These are phyloP conservation scores for Penicillium antarcticum DNA, from an alignment of 495 filamentous ascomycete genomes.

Conservation along the genomic window DNA sequence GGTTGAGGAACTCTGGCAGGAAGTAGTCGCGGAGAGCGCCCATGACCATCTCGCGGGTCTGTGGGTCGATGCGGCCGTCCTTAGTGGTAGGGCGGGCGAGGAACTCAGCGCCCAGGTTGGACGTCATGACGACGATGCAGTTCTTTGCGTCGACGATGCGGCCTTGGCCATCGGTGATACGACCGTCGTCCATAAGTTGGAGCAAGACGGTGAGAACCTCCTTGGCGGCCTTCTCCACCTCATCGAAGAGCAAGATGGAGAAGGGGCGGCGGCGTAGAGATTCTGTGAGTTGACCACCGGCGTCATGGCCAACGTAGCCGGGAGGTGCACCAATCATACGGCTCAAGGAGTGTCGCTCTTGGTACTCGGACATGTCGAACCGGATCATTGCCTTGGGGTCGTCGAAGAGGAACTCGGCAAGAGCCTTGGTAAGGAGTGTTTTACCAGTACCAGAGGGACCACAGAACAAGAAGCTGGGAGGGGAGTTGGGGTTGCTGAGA, in stretches of 20 bases:
- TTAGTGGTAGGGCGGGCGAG: constrained; percentile 72
- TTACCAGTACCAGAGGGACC: constrained; percentile 98
- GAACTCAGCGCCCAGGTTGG: constrained; percentile 91
- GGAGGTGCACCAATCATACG: constrained; percentile 98
- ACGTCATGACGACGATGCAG: constrained; percentile 99
- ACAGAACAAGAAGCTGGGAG: constrained; percentile 97
- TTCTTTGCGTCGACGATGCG: constrained; percentile 91
- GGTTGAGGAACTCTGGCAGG: constrained; percentile 96
- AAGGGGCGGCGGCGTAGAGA: constrained; percentile 89
- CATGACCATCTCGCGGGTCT: constrained; percentile 86
- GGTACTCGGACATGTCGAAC: constrained; percentile 99
- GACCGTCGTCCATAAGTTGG: constrained; percentile 98
- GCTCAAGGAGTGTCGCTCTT: constrained; percentile 92
- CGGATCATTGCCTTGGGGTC: constrained; percentile 97
- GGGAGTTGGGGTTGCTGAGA: constrained; percentile 90
- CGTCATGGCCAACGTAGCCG: constrained; percentile 94
- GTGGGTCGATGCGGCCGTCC: constrained; percentile 83
- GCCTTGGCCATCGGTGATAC: constrained; percentile 97
- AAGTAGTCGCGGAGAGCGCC: constrained; percentile 87
- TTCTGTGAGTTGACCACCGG: constrained; percentile 94
- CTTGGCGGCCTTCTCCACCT: constrained; percentile 97
- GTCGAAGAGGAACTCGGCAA: constrained; percentile 97
- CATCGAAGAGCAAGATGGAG: constrained; percentile 96
- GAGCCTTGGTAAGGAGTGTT: constrained; percentile 90
- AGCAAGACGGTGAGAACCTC: constrained; percentile 94